Conservation (phyloP, 192 early-diverging fungal genomes). For the Backusella tarrabulga region DNA sequence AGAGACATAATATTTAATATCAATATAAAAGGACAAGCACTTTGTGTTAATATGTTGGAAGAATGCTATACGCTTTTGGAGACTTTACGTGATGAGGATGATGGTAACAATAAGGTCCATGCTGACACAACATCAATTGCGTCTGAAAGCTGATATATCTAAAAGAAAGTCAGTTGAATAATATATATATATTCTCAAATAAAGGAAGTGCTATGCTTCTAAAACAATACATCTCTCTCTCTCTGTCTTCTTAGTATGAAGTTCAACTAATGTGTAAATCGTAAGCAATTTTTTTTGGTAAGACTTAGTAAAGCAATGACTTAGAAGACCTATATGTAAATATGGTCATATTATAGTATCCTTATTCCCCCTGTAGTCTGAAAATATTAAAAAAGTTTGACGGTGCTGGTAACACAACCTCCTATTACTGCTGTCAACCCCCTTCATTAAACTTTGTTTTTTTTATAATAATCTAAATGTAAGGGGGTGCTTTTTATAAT, state of each 20-base stretch:
- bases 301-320: too few relatives aligned
- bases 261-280: too few relatives aligned
- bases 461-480: too few relatives aligned
- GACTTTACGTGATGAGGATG: slow-evolving; percentile 53
- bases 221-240: not conserved
- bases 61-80: slow-evolving; percentile 85
- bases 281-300: too few relatives aligned
- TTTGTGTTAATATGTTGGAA: slow-evolving; percentile 75
- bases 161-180: not conserved
- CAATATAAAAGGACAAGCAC: slow-evolving; percentile 63
- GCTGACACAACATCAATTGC: not conserved
- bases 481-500: too few relatives aligned
- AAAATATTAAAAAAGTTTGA: too few relatives aligned
- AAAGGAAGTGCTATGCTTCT: not conserved
- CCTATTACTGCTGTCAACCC: too few relatives aligned
- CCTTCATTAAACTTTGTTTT: too few relatives aligned
- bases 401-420: too few relatives aligned
- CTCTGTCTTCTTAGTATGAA: not conserved
- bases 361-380: too few relatives aligned
- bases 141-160: not conserved
- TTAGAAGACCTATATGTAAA: too few relatives aligned
- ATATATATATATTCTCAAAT: not conserved
- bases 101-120: not conserved
- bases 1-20: not conserved
- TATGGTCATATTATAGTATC: too few relatives aligned